phyloP scores from a whole-genome alignment of 202 grass and related monocot genomes.

The Setaria viridis region DNA sequence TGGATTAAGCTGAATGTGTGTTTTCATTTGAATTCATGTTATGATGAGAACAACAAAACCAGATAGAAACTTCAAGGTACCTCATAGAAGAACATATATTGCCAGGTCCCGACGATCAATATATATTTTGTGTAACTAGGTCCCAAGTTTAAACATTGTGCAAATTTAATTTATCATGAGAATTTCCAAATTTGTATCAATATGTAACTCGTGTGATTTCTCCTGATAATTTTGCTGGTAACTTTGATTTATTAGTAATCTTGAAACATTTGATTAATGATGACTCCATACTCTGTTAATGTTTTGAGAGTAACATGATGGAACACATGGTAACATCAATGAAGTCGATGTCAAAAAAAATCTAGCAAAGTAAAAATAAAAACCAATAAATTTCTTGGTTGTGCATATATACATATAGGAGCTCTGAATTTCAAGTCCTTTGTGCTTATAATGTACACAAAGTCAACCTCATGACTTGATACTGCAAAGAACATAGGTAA shows the following conservation, averaged over 20 bases:
- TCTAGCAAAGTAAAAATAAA: not conserved
- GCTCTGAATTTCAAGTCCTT: not conserved
- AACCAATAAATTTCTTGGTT: not conserved
- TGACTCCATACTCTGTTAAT: not conserved
- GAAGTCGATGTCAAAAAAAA: not conserved
- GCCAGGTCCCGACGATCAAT: not conserved
- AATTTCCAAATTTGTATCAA: not conserved
- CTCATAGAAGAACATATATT: not conserved
- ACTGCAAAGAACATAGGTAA: not conserved
- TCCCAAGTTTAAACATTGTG: not conserved
- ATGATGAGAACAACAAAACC: not conserved
- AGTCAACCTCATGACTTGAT: not conserved
- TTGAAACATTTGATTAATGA: not conserved
- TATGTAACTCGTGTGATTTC: not conserved
- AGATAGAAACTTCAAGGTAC: not conserved
- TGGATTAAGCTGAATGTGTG: not conserved
- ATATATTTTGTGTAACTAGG: not conserved
- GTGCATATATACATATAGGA: not conserved
- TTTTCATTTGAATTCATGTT: not conserved
- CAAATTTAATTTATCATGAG: not conserved
- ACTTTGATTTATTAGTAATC: not conserved
- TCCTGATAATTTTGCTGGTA: not conserved
- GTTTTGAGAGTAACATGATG: not conserved
- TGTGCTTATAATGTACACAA: not conserved
- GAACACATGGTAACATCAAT: not conserved